Evolutionary conservation across 495 filamentous ascomycete species (phyloP).

Genomic region (Amniculicola lignicola): DNA sequence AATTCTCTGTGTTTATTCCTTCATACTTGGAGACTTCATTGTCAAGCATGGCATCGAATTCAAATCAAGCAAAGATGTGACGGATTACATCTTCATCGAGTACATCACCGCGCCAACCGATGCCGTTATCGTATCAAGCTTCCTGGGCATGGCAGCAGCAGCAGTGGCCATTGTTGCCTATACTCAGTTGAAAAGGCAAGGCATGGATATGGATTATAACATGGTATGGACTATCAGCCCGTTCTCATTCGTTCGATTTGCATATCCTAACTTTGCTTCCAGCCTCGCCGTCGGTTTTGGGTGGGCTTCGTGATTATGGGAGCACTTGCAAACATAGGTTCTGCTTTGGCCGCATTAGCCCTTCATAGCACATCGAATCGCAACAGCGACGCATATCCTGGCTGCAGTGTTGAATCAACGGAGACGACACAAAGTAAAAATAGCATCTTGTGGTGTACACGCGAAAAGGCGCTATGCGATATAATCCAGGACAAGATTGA

Average conservation of each 20-base stretch:
- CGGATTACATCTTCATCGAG: neutral
- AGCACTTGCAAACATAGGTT: neutral
- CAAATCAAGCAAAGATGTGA: no score
- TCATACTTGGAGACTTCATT: no score
- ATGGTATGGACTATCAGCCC: neutral
- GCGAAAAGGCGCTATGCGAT: neutral
- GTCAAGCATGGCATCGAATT: no score
- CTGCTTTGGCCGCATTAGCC: neutral
- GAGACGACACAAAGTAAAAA: neutral
- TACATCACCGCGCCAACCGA: neutral
- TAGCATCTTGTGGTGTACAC: neutral
- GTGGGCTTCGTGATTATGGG: neutral
- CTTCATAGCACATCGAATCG: neutral
- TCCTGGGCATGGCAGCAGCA: neutral
- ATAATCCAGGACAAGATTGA: neutral
- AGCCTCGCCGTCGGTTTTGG: conserved; percentile 7
- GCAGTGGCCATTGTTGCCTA: neutral
- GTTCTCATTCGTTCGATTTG: neutral
- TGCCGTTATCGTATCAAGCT: neutral
- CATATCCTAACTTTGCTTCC: neutral
- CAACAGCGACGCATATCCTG: neutral
- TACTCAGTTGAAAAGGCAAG: neutral
- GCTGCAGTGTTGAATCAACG: neutral
- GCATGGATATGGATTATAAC: conserved; percentile 1
- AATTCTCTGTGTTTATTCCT: no score